These are phyloP conservation scores for Choanephora cucurbitarum DNA, from an alignment of 371 early-diverging fungal genomes.

Conservation along the genomic window DNA sequence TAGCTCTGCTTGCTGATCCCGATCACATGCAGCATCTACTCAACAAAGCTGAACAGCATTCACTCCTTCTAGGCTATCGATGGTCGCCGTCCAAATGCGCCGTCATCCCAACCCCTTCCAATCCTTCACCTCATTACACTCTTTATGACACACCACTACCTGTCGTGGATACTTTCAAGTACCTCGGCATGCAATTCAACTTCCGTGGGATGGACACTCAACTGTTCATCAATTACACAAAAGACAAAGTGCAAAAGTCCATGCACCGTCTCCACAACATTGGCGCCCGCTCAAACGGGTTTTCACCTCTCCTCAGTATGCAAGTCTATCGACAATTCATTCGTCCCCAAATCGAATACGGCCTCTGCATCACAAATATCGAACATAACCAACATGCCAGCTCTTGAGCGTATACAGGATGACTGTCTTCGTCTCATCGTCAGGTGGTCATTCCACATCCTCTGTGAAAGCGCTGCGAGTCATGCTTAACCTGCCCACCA, in stretches of 20 bases:
- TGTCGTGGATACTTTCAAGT: slow-evolving; percentile 1
- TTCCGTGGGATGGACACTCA: slow-evolving; percentile 10
- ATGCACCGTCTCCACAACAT: slow-evolving; percentile 1
- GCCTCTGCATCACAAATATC: not conserved
- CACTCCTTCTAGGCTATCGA: slow-evolving; percentile 18
- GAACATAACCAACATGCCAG: not conserved
- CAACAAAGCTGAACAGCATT: slow-evolving; percentile 15
- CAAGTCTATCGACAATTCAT: slow-evolving; percentile 3
- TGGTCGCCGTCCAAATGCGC: slow-evolving; percentile 29
- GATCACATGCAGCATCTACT: slow-evolving; percentile 8
- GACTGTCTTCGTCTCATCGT: slow-evolving; percentile 7
- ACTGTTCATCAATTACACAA: not conserved
- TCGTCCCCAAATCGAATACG: slow-evolving; percentile 9
- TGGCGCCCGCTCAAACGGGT: not conserved
- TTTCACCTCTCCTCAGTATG: not conserved
- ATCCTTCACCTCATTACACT: not conserved
- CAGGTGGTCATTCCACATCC: slow-evolving; percentile 1
- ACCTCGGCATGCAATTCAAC: slow-evolving; percentile 17
- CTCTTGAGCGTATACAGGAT: slow-evolving; percentile 7
- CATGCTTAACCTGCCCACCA: slow-evolving; percentile 2
- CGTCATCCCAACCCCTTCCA: slow-evolving; percentile 9
- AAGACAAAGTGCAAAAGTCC: not conserved
- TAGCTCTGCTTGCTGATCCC: slow-evolving; percentile 21
- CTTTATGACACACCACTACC: slow-evolving; percentile 1
- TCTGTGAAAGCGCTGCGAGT: not conserved